These are phyloP conservation scores for Trametes maxima DNA, from an alignment of 768 basidiomycete genomes.

Conservation along the genomic window DNA sequence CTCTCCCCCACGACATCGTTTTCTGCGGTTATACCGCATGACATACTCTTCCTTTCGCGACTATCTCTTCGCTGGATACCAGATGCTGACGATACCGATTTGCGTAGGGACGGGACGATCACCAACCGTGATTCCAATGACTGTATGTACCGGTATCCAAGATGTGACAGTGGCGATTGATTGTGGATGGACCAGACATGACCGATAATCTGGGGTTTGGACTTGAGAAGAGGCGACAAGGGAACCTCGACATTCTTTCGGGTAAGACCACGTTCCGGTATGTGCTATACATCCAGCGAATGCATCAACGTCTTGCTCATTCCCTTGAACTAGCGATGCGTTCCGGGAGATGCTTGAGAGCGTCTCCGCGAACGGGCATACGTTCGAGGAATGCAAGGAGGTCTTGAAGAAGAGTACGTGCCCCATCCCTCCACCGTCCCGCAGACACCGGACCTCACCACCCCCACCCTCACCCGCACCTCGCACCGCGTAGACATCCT, in stretches of 20 bases:
- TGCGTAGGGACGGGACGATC: constrained; percentile 85
- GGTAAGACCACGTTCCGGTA: constrained; percentile 73
- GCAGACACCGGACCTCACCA: background rate
- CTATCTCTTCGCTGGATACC: background rate
- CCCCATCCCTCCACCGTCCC: background rate
- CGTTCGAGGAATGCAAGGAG: constrained; percentile 85
- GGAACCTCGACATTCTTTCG: constrained; percentile 72
- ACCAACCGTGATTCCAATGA: constrained; percentile 93
- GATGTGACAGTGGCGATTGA: background rate
- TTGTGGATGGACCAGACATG: constrained; percentile 52
- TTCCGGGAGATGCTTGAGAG: constrained; percentile 88
- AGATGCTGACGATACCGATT: background rate
- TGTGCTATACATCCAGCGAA: constrained; percentile 10
- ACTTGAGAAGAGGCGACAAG: constrained; percentile 64
- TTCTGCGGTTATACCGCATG: no score
- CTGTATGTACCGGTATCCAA: constrained; percentile 48
- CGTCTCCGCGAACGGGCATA: constrained; percentile 70
- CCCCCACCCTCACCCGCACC: background rate
- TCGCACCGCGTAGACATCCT: constrained; percentile 63
- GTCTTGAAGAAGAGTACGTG: constrained; percentile 68
- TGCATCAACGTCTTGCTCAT: background rate
- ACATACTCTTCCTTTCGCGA: background rate
- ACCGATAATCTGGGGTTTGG: constrained; percentile 93
- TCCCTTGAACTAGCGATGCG: constrained; percentile 61
- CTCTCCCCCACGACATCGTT: background rate